These are phyloP conservation scores for Fraxinus albicans DNA, from an alignment of 305 asterid species.

Conservation along the genomic window DNA sequence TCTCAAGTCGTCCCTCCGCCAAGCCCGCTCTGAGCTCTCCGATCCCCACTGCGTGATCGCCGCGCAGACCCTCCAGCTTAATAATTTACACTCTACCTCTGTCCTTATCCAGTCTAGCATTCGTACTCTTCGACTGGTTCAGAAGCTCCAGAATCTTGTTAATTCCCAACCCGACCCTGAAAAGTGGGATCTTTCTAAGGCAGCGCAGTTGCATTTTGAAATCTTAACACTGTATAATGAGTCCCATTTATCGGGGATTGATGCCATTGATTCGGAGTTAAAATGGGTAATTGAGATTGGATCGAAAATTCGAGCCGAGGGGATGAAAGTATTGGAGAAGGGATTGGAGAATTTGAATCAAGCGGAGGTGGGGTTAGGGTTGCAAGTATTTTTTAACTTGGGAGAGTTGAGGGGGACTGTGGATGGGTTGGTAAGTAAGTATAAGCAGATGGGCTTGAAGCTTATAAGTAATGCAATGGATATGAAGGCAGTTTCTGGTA, in stretches of 20 bases:
- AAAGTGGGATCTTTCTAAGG: constrained; percentile 78
- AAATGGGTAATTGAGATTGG: constrained; percentile 90
- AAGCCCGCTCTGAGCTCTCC: constrained; percentile 70
- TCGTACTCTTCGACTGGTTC: constrained; percentile 50
- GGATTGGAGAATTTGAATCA: constrained; percentile 88
- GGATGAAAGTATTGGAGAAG: constrained; percentile 79
- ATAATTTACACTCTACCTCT: constrained; percentile 65
- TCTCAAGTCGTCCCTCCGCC: constrained; percentile 70
- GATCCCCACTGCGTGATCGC: constrained; percentile 66
- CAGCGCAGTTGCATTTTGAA: constrained; percentile 84
- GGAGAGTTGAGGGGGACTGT: constrained; percentile 88
- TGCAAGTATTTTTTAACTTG: constrained; percentile 91
- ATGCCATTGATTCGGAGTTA: constrained; percentile 66
- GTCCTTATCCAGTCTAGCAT: constrained; percentile 60
- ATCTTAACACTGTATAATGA: constrained; percentile 63
- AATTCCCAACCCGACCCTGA: constrained; percentile 51
- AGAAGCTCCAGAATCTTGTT: constrained; percentile 61
- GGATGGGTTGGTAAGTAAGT: constrained; percentile 80
- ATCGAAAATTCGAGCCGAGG: constrained; percentile 63
- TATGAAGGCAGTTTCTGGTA: constrained; percentile 72
- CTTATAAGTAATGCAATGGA: constrained; percentile 71
- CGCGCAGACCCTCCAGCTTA: constrained; percentile 64
- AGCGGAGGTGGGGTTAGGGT: constrained; percentile 87
- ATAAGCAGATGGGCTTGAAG: constrained; percentile 73
- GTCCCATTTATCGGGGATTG: constrained; percentile 67